Conservation (phyloP, 495 filamentous ascomycete species). For the Hypoxylon lenormandii region DNA sequence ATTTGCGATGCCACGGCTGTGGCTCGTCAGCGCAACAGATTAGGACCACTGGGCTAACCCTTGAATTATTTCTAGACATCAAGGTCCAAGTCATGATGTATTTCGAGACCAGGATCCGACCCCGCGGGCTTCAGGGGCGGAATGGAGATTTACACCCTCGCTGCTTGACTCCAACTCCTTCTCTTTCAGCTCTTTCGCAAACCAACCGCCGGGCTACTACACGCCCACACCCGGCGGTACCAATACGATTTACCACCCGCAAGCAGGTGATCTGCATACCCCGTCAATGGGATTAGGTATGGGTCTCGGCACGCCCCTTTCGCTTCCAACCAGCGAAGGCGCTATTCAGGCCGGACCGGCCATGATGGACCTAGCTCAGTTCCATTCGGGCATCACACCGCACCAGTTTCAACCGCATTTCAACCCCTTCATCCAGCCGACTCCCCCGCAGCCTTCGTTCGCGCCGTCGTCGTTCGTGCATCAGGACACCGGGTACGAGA, state of each 20-base stretch:
- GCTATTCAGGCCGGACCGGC: conserved; percentile 66
- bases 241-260: conserved; percentile 81
- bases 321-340: conserved; percentile 75
- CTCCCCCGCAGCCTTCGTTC: conserved; percentile 69
- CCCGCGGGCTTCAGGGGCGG: conserved; percentile 78
- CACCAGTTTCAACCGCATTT: conserved; percentile 75
- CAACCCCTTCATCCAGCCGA: conserved; percentile 76
- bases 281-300: conserved; percentile 71
- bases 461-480: conserved; percentile 85
- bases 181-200: conserved; percentile 78
- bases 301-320: conserved; percentile 85
- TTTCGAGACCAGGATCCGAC: conserved; percentile 85
- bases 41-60: conserved; percentile 27
- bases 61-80: conserved; percentile 48
- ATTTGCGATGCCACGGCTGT: conserved; percentile 19
- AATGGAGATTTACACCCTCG: conserved; percentile 86
- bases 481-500: conserved; percentile 79
- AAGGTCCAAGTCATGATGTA: conserved; percentile 56
- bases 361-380: conserved; percentile 67
- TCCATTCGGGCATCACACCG: conserved; percentile 69
- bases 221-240: conserved; percentile 88
- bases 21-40: conserved; percentile 2
- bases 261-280: conserved; percentile 91
- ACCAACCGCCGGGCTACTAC: conserved; percentile 85
- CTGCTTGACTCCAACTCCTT: conserved; percentile 86